phyloP scores from a whole-genome alignment of 495 filamentous ascomycete species.

The Aspergillus wentii region DNA sequence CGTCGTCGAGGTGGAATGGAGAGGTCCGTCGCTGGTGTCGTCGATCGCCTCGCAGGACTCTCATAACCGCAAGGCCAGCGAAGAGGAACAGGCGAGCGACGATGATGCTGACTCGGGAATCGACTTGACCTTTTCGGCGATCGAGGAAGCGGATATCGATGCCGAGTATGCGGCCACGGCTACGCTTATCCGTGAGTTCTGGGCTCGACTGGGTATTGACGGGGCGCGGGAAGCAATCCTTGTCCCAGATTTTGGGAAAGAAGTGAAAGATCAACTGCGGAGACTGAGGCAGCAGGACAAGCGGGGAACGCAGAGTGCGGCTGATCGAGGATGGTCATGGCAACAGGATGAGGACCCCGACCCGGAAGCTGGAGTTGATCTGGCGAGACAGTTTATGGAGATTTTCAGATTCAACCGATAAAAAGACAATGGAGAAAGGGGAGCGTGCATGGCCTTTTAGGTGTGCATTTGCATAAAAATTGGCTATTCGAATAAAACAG shows the following conservation, averaged over 20 bases:
- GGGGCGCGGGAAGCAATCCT: constrained; percentile 38
- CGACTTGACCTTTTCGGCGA: constrained; percentile 22
- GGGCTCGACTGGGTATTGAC: constrained; percentile 28
- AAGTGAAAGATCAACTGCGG: constrained; percentile 28
- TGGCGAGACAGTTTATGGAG: constrained; percentile 46
- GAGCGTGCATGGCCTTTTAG: no score
- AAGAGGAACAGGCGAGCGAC: not conserved
- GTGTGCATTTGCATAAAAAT: no score
- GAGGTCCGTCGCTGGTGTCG: constrained; percentile 33
- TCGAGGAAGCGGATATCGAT: constrained; percentile 38
- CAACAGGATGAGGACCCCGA: constrained; percentile 26
- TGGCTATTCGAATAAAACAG: no score
- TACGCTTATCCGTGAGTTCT: constrained; percentile 39
- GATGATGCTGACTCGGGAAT: constrained; percentile 23
- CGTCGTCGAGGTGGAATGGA: constrained; percentile 42
- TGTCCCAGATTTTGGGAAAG: constrained; percentile 36
- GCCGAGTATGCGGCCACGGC: constrained; percentile 36
- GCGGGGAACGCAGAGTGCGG: not conserved
- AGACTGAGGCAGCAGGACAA: constrained; percentile 11
- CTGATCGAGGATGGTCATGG: constrained; percentile 2
- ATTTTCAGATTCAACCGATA: constrained; percentile 42
- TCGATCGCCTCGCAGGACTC: constrained; percentile 13
- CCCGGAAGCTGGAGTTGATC: constrained; percentile 36
- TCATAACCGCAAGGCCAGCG: not conserved
- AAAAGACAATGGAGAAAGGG: no score